Evolutionary conservation across 2,329 filamentous ascomycete genomes (phyloP).

Genomic region (Karstenula rhodostoma): DNA sequence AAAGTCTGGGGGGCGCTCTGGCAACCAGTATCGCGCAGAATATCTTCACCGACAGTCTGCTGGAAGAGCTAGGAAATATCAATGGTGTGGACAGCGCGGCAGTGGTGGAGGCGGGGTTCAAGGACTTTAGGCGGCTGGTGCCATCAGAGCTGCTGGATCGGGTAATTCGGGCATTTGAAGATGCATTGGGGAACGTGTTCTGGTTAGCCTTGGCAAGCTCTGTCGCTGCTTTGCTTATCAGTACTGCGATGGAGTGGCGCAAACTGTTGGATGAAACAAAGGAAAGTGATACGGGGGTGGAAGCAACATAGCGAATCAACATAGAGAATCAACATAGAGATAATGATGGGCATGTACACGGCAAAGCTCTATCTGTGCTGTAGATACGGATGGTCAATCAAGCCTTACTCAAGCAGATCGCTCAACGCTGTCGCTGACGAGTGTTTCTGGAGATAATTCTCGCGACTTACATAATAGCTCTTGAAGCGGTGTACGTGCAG

Average conservation of each 20-base stretch:
- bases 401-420: too few species aligned
- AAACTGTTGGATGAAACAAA: neutral
- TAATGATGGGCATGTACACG: too few species aligned
- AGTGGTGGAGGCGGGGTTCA: neutral
- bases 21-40: conserved; percentile 71
- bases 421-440: too few species aligned
- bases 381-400: too few species aligned
- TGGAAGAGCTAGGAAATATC: neutral
- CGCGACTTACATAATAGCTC: too few species aligned
- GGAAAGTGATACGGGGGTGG: too few species aligned
- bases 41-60: conserved; percentile 71
- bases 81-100: neutral
- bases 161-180: neutral
- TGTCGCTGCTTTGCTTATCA: neutral
- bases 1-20: conserved; percentile 70
- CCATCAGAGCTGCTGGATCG: neutral
- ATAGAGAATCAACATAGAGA: too few species aligned
- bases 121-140: neutral
- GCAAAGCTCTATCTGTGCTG: too few species aligned
- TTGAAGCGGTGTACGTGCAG: too few species aligned
- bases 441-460: too few species aligned
- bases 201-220: neutral
- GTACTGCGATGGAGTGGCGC: neutral
- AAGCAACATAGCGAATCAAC: too few species aligned
- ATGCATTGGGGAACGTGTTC: neutral